Evolutionary conservation across 495 filamentous ascomycete species (phyloP).

Genomic region (Durotheca rogersii): DNA sequence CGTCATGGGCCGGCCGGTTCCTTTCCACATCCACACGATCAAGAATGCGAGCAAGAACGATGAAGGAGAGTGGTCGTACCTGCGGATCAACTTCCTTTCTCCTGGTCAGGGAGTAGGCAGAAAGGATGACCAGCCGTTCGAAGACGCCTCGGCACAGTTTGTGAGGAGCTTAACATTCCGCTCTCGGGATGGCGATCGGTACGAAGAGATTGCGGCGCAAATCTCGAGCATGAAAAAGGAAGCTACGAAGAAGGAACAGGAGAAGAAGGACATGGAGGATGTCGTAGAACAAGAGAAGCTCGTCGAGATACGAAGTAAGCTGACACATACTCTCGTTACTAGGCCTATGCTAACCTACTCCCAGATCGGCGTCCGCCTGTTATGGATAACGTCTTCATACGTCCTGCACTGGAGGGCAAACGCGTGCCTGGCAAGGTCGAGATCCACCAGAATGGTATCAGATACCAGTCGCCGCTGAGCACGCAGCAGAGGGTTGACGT

Average conservation of each 20-base stretch:
- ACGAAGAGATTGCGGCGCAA: constrained; percentile 82
- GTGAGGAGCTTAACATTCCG: constrained; percentile 92
- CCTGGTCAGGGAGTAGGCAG: constrained; percentile 96
- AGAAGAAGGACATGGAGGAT: constrained; percentile 99
- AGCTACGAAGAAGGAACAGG: constrained; percentile 84
- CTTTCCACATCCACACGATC: constrained; percentile 98
- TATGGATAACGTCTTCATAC: constrained; percentile 88
- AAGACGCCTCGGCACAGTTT: constrained; percentile 94
- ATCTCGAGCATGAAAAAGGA: constrained; percentile 94
- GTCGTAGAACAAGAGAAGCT: constrained; percentile 99
- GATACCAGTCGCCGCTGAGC: constrained; percentile 86
- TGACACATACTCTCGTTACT: neutral
- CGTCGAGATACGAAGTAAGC: constrained; percentile 80
- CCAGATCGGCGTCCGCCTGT: constrained; percentile 81
- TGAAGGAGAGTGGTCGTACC: constrained; percentile 88
- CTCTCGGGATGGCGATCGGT: constrained; percentile 81
- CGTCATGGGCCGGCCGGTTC: constrained; percentile 96
- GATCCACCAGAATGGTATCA: constrained; percentile 98
- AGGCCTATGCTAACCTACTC: constrained; percentile 36
- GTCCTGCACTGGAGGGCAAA: constrained; percentile 92
- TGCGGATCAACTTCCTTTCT: constrained; percentile 95
- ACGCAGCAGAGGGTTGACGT: constrained; percentile 83
- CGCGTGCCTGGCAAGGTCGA: constrained; percentile 92
- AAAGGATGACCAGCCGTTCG: constrained; percentile 98
- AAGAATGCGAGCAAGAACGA: constrained; percentile 96